Evolutionary conservation across 192 early-diverging fungal species (phyloP), one percentile per base, ranked within the genome.

Genomic region (Mortierella claussenii): DNA sequence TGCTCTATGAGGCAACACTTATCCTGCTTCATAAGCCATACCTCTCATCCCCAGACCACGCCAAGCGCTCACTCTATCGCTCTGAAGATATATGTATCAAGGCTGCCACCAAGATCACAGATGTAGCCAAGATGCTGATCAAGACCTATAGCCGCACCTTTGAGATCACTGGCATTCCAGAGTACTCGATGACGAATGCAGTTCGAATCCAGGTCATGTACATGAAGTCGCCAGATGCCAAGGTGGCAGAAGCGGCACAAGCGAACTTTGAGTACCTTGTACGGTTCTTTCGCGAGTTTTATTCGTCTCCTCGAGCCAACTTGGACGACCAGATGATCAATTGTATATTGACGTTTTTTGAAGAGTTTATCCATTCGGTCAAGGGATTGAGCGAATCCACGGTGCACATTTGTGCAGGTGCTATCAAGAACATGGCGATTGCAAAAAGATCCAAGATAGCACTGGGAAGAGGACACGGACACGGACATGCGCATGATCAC

Each of bases 81-180:
- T 75, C 71, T 5, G 43, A 52, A 26, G 71, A 75, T 27, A 75
- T 75, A 37, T 75, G 71, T 20, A 65, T 75, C n/a, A 75, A 66
- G 27, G 71, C 71, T 1, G 71, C 71, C 4, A 47, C 55, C 0
- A 75, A 65, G 36, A 75, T 75, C 45, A 75, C 71, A 0, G 51
- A 65, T 3, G 66, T 75, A 9, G 48, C 48, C 49, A 46, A 32
- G 24, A 50, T 65, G 1, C 62, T 75, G 0, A 42, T 47, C 13
- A 66, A 58, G 17, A 75, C 71, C 17, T 66, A 60, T 32, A 27
- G 42, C 15, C 56, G 48, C 32, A 58, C 57, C 3, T 75, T 60
- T 3, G 63, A 75, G 20, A 60, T 60, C 12, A 60, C 43, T 1
- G 60, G 45, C 30, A 40, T 66, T 0, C 33, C 63, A 13, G 71